phyloP scores from a whole-genome alignment of 1,139 yeast genomes.

The Ogataea hybrid region DNA sequence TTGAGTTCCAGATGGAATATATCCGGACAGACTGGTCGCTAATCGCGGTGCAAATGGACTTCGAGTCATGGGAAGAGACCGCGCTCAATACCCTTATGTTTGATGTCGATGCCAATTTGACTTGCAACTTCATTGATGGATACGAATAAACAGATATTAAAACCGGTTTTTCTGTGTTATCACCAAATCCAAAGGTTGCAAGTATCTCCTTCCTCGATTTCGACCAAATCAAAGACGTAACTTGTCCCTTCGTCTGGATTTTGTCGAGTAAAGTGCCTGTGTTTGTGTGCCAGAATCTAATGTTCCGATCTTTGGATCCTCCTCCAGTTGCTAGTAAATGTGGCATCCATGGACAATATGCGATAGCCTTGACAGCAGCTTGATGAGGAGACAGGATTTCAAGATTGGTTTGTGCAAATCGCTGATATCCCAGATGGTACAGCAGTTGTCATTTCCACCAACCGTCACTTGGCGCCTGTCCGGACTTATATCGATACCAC shows the following conservation, averaged over 20 bases:
- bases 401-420: conserved; percentile 41
- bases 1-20: conserved; percentile 62
- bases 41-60: conserved; percentile 66
- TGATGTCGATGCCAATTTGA: conserved; percentile 50
- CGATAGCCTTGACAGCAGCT: conserved; percentile 81
- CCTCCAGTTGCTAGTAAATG: conserved; percentile 79
- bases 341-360: conserved; percentile 79
- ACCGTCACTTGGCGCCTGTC: conserved; percentile 54
- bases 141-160: conserved; percentile 59
- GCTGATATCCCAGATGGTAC: conserved; percentile 63
- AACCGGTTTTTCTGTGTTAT: conserved; percentile 40
- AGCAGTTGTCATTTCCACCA: conserved; percentile 73
- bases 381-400: conserved; percentile 53
- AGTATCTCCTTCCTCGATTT: conserved; percentile 56
- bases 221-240: conserved; percentile 82
- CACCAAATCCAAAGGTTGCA: conserved; percentile 81
- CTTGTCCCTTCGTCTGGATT: conserved; percentile 62
- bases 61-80: conserved; percentile 59
- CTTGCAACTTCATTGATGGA: conserved; percentile 54
- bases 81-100: conserved; percentile 65
- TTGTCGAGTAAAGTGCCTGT: conserved; percentile 68
- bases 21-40: conserved; percentile 76
- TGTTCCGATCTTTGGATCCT: conserved; percentile 69
- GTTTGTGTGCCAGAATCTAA: conserved; percentile 79
- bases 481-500: conserved; percentile 61